Evolutionary conservation across 306 rosid species (phyloP).

Genomic region (Vigna hirtella): DNA sequence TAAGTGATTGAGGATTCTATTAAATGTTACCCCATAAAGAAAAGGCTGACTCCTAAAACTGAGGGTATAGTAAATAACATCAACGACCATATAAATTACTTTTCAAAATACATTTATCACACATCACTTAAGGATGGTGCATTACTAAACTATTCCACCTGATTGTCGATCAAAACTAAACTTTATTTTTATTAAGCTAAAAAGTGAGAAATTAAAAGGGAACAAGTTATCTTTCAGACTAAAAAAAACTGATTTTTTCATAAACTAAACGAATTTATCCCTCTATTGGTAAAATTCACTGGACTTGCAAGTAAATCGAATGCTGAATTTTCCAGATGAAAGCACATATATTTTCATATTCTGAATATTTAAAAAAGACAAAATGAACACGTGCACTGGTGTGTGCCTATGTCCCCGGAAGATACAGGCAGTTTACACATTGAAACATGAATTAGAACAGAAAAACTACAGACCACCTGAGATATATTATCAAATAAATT

Average conservation of each 20-base stretch:
- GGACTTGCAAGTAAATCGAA: constrained; percentile 23
- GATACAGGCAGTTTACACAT: constrained; percentile 14
- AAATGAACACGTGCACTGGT: constrained; percentile 14
- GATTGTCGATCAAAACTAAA: too few relatives aligned
- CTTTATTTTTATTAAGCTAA: too few relatives aligned
- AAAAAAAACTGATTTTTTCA: neutral
- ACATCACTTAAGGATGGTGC: too few relatives aligned
- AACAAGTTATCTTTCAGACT: neutral
- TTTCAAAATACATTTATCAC: too few relatives aligned
- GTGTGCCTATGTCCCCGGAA: constrained; percentile 39
- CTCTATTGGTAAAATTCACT: neutral
- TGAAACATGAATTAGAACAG: constrained; percentile 46
- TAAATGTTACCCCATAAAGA: too few relatives aligned
- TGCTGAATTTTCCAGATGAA: constrained; percentile 34
- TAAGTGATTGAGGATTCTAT: too few relatives aligned
- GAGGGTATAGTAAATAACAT: too few relatives aligned
- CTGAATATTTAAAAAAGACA: constrained; percentile 21
- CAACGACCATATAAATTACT: too few relatives aligned
- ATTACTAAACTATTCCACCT: too few relatives aligned
- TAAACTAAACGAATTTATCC: neutral
- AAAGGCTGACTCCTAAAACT: too few relatives aligned
- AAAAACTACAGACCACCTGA: constrained; percentile 59
- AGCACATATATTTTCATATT: constrained; percentile 26
- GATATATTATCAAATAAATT: constrained; percentile 58
- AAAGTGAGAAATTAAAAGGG: neutral